Evolutionary conservation across 1,284 basidiomycete species (phyloP).

Genomic region (Trametes versicolor): DNA sequence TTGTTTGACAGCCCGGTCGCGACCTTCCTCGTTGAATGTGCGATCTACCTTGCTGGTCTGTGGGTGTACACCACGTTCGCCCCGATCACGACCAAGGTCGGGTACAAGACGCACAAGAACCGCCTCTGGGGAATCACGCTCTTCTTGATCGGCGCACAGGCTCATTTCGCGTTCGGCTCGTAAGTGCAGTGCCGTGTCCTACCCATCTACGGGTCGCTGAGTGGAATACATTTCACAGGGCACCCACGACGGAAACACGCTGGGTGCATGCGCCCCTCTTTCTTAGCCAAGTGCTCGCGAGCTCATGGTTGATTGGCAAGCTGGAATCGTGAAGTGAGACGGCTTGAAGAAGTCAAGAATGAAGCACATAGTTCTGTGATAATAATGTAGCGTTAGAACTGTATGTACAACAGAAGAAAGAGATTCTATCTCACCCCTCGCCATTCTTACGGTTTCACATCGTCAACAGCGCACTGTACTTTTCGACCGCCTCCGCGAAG

Average conservation of each 20-base stretch:
- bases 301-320: slow-evolving; percentile 42
- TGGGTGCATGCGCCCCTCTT: slow-evolving; percentile 45
- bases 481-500: background rate
- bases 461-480: too few relatives aligned
- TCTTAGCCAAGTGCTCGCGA: slow-evolving; percentile 41
- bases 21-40: slow-evolving; percentile 42
- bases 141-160: slow-evolving; percentile 40
- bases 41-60: slow-evolving; percentile 41
- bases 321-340: slow-evolving; percentile 33
- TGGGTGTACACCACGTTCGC: slow-evolving; percentile 41
- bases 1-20: slow-evolving; percentile 41
- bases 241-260: slow-evolving; percentile 43
- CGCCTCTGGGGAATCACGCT: slow-evolving; percentile 37
- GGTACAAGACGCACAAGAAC: slow-evolving; percentile 36
- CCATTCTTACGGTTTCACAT: too few relatives aligned
- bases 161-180: slow-evolving; percentile 44
- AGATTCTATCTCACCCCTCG: too few relatives aligned
- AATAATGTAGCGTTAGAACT: background rate
- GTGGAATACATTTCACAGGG: slow-evolving; percentile 22
- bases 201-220: slow-evolving; percentile 4
- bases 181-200: slow-evolving; percentile 28
- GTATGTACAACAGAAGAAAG: too few relatives aligned
- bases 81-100: slow-evolving; percentile 36
- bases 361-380: background rate
- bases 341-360: background rate